Evolutionary conservation across 1,139 yeast species (phyloP), one percentile per base, ranked within the genome.

Genomic region (Kazachstania sp.): DNA sequence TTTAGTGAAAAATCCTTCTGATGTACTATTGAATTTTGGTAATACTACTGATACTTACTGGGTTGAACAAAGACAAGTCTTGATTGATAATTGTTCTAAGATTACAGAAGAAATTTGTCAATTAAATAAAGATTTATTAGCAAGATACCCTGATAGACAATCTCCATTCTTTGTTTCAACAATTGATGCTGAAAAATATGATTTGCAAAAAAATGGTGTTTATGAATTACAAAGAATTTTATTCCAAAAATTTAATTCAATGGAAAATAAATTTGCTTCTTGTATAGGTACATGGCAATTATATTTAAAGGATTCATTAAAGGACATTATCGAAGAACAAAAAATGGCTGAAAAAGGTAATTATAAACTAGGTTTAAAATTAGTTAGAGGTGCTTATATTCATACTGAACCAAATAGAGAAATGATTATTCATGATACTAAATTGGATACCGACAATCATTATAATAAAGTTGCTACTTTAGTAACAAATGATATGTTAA

Each of bases 331-430:
- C 34, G 54, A 68, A 41, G 97, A 90, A 63, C 78, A 80, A 55
- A 69, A 72, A 52, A 71, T 81, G 51, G 96, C 97, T 13, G 59
- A 68, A 50, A 66, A 75, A 50, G 74, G 76, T 51, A 72, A 74
- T 50, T 90, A 88, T 67, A 77, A 85, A 61, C 70, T 88, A 52
- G 97, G 96, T 19, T 73, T 88, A 71, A 92, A 92, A 67, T 75
- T 92, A 48, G 98, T 92, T n/a, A 80, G 98, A 66, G 98, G 98
- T 54, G 98, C 98, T 8, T 92, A 92, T 70, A 79, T 90, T 54
- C 97, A 90, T 65, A 80, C 95, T 3, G 97, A 92, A 69, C 77
- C 83, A 39, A 73, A 83, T 54, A 75, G 97, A 60, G 55, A 65
- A 46, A 56, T 67, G 13, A 81, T 86, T 35, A 86, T 92, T 53